A percentile compares a stretch with the other conserved stretches of the same genome.
These are phyloP conservation scores for Beauveria rudraprayagi DNA, from an alignment of 2,329 filamentous ascomycete genomes.

Conservation along the genomic window DNA sequence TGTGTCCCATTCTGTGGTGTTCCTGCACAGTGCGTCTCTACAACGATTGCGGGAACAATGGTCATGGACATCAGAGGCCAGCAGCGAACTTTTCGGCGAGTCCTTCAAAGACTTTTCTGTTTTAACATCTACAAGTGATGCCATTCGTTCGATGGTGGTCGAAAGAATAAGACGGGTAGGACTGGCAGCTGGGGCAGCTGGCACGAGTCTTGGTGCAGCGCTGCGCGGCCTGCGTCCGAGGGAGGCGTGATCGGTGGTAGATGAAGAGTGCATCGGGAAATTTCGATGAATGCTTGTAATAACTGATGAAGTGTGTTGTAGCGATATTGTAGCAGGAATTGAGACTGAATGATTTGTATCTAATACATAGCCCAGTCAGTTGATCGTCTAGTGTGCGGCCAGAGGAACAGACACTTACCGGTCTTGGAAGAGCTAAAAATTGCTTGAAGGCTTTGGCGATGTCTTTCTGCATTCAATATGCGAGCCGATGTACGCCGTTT, in stretches of 20 bases:
- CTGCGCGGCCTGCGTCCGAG: background rate
- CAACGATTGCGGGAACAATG: too few species aligned
- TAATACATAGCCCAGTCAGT: background rate
- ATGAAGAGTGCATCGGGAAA: background rate
- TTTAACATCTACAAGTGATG: background rate
- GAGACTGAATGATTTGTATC: background rate
- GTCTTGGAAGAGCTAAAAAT: background rate
- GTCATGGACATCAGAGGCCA: background rate
- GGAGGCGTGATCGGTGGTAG: background rate
- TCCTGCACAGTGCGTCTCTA: background rate
- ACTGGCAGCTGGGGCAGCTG: background rate
- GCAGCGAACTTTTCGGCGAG: too few species aligned
- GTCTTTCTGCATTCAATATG: background rate
- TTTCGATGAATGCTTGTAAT: background rate
- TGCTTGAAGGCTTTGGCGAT: background rate
- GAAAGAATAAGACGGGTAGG: background rate
- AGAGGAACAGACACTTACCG: background rate
- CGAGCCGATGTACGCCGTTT: background rate
- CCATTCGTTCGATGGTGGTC: background rate
- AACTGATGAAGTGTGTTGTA: background rate
- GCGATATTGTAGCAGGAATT: background rate
- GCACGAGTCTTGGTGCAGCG: background rate
- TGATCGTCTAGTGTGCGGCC: background rate
- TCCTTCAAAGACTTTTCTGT: background rate
- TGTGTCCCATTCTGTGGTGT: background rate